Percentiles rank a stretch among this genome's conserved stretches.
Conservation (phyloP, 805 yeast genomes). For the Suhomyces sp. region DNA sequence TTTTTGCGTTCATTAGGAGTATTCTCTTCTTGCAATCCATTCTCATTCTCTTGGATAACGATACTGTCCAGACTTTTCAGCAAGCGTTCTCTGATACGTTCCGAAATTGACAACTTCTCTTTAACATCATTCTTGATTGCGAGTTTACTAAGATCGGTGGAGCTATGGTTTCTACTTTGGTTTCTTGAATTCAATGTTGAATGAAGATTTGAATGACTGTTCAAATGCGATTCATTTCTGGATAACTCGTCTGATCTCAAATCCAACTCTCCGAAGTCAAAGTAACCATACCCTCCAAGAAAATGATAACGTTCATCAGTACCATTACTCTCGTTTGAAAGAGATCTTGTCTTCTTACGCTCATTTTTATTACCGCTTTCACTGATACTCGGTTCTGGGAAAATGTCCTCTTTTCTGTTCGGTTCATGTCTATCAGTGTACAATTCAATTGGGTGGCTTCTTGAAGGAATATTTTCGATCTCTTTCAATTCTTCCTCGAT, state of each 20-base stretch:
- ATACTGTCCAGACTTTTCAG: slow-evolving; percentile 18
- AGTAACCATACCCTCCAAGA: slow-evolving; percentile 86
- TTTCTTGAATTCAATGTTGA: slow-evolving; percentile 26
- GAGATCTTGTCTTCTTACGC: slow-evolving; percentile 4
- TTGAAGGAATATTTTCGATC: slow-evolving; percentile 20
- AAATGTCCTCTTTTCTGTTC: slow-evolving; percentile 7
- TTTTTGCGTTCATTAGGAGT: background rate
- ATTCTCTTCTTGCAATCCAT: background rate
- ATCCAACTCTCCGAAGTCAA: slow-evolving; percentile 69
- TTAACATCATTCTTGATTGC: slow-evolving; percentile 23
- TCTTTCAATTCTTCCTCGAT: slow-evolving; percentile 36
- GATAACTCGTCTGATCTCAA: slow-evolving; percentile 45
- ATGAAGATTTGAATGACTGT: slow-evolving; percentile 20
- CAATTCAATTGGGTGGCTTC: slow-evolving; percentile 22
- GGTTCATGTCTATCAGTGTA: slow-evolving; percentile 9
- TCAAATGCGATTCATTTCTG: slow-evolving; percentile 30
- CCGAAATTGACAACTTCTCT: slow-evolving; percentile 34
- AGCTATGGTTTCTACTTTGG: slow-evolving; percentile 24
- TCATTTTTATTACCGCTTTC: background rate
- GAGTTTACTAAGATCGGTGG: slow-evolving; percentile 23
- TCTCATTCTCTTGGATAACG: slow-evolving; percentile 9
- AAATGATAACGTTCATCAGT: slow-evolving; percentile 33
- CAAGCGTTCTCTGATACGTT: slow-evolving; percentile 37
- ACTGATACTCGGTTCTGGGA: slow-evolving; percentile 1
- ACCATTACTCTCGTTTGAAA: slow-evolving; percentile 7